A percentile compares a stretch with the other conserved stretches of the same genome.
Evolutionary conservation across 2,329 filamentous ascomycete species (phyloP).

Genomic region (Phaeosphaeria sp.): DNA sequence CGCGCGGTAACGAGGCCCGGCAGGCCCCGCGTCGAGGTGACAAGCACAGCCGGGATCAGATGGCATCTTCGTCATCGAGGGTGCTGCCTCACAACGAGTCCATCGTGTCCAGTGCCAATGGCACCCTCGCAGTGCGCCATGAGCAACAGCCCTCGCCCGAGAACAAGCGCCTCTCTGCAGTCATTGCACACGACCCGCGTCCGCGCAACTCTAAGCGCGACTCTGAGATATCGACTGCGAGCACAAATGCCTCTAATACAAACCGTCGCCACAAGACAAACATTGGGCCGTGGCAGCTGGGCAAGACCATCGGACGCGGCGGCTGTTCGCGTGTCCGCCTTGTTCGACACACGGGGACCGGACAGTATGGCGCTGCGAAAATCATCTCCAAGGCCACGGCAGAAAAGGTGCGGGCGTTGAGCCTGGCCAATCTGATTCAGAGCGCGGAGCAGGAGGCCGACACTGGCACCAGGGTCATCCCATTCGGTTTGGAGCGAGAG

Average conservation of each 20-base stretch:
- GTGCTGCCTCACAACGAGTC: conserved; percentile 54
- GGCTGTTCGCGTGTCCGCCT: conserved; percentile 87
- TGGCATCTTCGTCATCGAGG: conserved; percentile 22
- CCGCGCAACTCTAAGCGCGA: conserved; percentile 57
- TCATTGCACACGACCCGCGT: conserved; percentile 54
- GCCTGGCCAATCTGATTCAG: conserved; percentile 80
- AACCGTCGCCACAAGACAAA: conserved; percentile 68
- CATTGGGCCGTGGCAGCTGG: conserved; percentile 93
- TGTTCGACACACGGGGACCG: conserved; percentile 79
- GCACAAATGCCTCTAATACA: conserved; percentile 59
- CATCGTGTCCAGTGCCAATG: conserved; percentile 53
- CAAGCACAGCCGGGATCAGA: conserved; percentile 23
- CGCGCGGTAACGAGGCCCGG: conserved; percentile 39
- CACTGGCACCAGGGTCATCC: conserved; percentile 72
- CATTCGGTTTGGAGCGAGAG: conserved; percentile 89
- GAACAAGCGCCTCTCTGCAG: conserved; percentile 61
- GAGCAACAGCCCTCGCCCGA: conserved; percentile 46
- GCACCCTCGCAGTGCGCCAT: conserved; percentile 50
- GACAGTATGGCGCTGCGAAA: conserved; percentile 88
- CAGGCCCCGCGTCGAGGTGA: conserved; percentile 24
- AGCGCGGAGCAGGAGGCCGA: conserved; percentile 67
- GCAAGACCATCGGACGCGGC: conserved; percentile 86
- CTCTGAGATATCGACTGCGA: conserved; percentile 62
- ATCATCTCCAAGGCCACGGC: conserved; percentile 85
- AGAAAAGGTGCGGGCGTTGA: conserved; percentile 82